Percentiles rank a stretch among this genome's conserved stretches.
These are phyloP conservation scores for Phytopythium helicoides DNA, from an alignment of 352 stramenopile species.

Conservation along the genomic window DNA sequence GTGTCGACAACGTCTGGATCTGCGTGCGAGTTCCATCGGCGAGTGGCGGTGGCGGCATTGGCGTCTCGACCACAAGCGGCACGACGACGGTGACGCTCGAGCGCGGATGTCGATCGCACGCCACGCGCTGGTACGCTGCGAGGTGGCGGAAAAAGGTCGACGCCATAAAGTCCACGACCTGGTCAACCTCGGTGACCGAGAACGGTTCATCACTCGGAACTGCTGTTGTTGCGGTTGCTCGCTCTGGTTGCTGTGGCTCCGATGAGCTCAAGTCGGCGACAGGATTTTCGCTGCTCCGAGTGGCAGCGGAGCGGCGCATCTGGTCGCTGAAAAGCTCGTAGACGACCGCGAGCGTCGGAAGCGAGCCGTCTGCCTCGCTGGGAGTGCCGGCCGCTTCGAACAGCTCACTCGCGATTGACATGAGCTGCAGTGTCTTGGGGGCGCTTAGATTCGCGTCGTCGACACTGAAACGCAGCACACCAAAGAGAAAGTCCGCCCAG, in stretches of 20 bases:
- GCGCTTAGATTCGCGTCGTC: slow-evolving; percentile 27
- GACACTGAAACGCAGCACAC: slow-evolving; percentile 56
- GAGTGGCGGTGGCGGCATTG: slow-evolving; percentile 36
- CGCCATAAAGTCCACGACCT: slow-evolving; percentile 66
- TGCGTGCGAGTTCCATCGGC: slow-evolving; percentile 15
- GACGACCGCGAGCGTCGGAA: slow-evolving; percentile 28
- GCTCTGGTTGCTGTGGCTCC: too few species aligned
- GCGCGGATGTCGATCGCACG: slow-evolving; percentile 13
- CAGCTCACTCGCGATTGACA: slow-evolving; percentile 23
- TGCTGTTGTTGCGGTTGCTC: not conserved
- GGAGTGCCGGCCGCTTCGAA: slow-evolving; percentile 3
- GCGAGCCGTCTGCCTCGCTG: slow-evolving; percentile 3
- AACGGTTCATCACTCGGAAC: slow-evolving; percentile 12
- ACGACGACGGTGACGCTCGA: slow-evolving; percentile 26
- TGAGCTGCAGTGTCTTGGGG: slow-evolving; percentile 28
- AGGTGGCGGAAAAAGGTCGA: slow-evolving; percentile 72
- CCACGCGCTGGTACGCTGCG: slow-evolving; percentile 58
- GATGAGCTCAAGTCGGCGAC: too few species aligned
- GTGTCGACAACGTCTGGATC: not conserved
- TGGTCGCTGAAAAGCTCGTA: slow-evolving; percentile 38
- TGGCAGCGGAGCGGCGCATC: slow-evolving; percentile 16
- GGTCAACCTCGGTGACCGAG: slow-evolving; percentile 37
- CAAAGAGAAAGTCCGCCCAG: slow-evolving; percentile 68
- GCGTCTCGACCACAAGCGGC: slow-evolving; percentile 43
- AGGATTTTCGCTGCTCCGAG: too few species aligned